Base-by-base conservation (phyloP, 148 eudicot genomes). In the Amaranthus cruentus region DNA sequence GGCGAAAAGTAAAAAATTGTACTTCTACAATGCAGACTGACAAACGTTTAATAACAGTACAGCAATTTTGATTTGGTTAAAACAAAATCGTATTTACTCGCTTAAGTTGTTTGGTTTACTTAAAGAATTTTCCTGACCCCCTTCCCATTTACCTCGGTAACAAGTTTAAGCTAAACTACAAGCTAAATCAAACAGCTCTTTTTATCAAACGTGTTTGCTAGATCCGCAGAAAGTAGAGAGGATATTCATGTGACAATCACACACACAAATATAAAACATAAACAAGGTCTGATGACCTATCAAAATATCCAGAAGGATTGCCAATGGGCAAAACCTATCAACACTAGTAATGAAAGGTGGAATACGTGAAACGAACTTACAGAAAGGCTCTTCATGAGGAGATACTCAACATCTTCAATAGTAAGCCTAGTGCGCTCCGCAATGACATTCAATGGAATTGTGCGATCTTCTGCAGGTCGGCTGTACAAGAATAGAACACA, bases 331-430 rank as follows among this genome's bases (percentile, higher is more conserved):
- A n/a, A 49, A 15, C 4, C 54, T 2, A 7, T 50, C 5, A 6
- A 50, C 14, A 50, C 4, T n/a, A 8, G n/a, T 67, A 28, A 67
- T 9, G 28, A 4, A 2, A 49, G 7, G 46, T 18, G 21, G 55
- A 18, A 9, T 66, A 42, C 15, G 21, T 13, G 18, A 3, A 47
- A 6, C 51, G 58, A 5, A 51, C 90, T 88, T 83, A 91, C 98
- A 47, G 98, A 95, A 46, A 95, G 93, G 82, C 98, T 95, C 85
- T 95, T 95, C 97, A 95, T 91, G 69, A 95, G 93, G 76, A 95
- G 98, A 82, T 89, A 83, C 78, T 95, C 98, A 74, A 91, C 98
- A 70, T 91, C 97, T 79, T 95, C 97, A 7, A 88, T 84, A 43
- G 88, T 79, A 5, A 90, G 88, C 67, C 73, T 90, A 62, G 97